These are phyloP conservation scores for Fusarium stilboides DNA, from an alignment of 2,329 filamentous ascomycete species.

Conservation along the genomic window DNA sequence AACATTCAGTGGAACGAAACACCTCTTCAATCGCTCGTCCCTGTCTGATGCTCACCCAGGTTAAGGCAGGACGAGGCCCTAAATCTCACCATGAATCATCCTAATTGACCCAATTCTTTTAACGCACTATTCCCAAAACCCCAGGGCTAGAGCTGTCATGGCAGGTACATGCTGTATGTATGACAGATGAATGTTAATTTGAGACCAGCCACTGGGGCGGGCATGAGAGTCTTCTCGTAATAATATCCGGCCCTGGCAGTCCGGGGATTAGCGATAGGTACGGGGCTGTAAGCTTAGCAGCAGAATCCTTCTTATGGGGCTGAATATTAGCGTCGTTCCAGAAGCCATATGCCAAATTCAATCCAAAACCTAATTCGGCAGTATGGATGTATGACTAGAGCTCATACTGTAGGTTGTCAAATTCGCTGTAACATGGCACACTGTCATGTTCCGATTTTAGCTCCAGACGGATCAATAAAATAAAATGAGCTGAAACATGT, in stretches of 20 bases:
- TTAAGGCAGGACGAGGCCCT: conserved; percentile 37
- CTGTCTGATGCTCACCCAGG: conserved; percentile 35
- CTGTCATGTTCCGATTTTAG: conserved; percentile 32
- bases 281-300: conserved; percentile 8
- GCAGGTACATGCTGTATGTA: neutral
- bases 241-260: conserved; percentile 31
- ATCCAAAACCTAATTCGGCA: conserved; percentile 16
- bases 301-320: neutral
- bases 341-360: conserved; percentile 15
- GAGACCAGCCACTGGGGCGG: conserved; percentile 34
- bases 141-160: conserved; percentile 11
- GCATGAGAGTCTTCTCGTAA: conserved; percentile 31
- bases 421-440: conserved; percentile 2
- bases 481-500: conserved; percentile 11
- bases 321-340: conserved; percentile 14
- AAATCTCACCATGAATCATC: conserved; percentile 36
- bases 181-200: conserved; percentile 33
- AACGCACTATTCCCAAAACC: neutral
- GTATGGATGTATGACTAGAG: conserved; percentile 12
- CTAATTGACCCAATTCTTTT: conserved; percentile 13
- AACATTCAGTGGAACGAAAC: conserved; percentile 49
- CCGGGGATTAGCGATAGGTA: conserved; percentile 8
- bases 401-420: conserved; percentile 11
- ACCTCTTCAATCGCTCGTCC: conserved; percentile 24
- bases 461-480: conserved; percentile 12